phyloP scores from a whole-genome alignment of 176 grass and related monocot species.

The Aegilops bicornis region DNA sequence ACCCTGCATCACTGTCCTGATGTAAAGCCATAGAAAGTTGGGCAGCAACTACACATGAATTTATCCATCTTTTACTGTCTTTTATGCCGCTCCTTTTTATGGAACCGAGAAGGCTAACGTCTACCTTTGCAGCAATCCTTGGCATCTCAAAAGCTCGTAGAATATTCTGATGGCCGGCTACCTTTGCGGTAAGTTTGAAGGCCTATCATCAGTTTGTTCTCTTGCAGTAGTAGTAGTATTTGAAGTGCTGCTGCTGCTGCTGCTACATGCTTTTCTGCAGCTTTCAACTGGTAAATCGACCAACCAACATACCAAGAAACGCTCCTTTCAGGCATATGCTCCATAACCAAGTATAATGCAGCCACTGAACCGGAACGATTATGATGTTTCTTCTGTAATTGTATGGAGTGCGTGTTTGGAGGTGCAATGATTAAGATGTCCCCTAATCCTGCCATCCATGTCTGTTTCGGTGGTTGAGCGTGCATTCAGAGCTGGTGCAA shows the following conservation, averaged over 20 bases:
- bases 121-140: neutral
- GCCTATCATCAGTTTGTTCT: neutral
- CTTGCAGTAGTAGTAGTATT: neutral
- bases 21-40: conserved; percentile 20
- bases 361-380: conserved; percentile 14
- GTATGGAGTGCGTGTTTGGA: neutral
- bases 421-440: conserved; percentile 30
- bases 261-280: neutral
- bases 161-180: conserved; percentile 2
- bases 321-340: conserved; percentile 25
- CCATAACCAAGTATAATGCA: conserved; percentile 19
- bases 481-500: conserved; percentile 2
- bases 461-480: conserved; percentile 34
- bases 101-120: neutral
- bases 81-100: neutral
- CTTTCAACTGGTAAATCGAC: neutral
- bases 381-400: neutral
- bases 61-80: neutral
- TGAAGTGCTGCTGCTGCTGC: neutral
- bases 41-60: neutral
- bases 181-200: conserved; percentile 9
- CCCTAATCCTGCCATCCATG: conserved; percentile 23
- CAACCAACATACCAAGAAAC: neutral
- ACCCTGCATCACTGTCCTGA: conserved; percentile 24
- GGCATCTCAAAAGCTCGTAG: neutral